A percentile compares a stretch with the other conserved stretches of the same genome.
These are phyloP conservation scores for Anacardium occidentale DNA, from an alignment of 345 rosid species.

Conservation along the genomic window DNA sequence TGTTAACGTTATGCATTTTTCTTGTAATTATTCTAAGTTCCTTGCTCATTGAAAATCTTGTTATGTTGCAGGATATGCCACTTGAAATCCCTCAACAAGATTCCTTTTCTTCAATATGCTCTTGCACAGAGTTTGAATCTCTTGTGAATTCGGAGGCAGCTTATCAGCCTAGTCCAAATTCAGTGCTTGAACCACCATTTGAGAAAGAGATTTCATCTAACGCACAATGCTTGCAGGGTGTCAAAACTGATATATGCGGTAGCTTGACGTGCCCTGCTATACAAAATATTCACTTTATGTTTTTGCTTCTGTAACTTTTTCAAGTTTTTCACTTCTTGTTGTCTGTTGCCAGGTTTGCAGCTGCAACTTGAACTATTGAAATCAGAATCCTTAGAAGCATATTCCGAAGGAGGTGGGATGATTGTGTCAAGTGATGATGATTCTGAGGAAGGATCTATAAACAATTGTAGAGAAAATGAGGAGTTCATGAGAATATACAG, in stretches of 20 bases:
- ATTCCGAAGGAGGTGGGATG: conserved; percentile 55
- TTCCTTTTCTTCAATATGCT: conserved; percentile 39
- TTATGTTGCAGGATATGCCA: conserved; percentile 28
- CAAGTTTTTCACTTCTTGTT: conserved; percentile 1
- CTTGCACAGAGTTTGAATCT: conserved; percentile 45
- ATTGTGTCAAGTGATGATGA: conserved; percentile 64
- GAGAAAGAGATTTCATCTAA: conserved; percentile 29
- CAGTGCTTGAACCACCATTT: conserved; percentile 61
- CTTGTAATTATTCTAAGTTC: neutral
- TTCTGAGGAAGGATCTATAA: conserved; percentile 27
- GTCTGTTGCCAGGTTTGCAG: conserved; percentile 35
- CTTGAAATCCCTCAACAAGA: conserved; percentile 37
- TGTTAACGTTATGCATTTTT: neutral
- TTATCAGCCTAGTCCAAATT: conserved; percentile 78
- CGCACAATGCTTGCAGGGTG: conserved; percentile 31
- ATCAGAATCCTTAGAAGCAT: conserved; percentile 48
- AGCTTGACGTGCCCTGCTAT: conserved; percentile 21
- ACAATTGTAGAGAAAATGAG: conserved; percentile 34
- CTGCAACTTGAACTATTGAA: conserved; percentile 46
- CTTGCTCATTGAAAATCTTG: conserved; percentile 6
- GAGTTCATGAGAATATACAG: conserved; percentile 19
- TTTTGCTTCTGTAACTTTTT: neutral
- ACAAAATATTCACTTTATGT: neutral
- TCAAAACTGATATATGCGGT: conserved; percentile 41
- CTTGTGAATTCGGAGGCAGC: conserved; percentile 46